These are phyloP conservation scores for Dendrostoma leiphaemia DNA, from an alignment of 2,329 filamentous ascomycete species.

Conservation along the genomic window DNA sequence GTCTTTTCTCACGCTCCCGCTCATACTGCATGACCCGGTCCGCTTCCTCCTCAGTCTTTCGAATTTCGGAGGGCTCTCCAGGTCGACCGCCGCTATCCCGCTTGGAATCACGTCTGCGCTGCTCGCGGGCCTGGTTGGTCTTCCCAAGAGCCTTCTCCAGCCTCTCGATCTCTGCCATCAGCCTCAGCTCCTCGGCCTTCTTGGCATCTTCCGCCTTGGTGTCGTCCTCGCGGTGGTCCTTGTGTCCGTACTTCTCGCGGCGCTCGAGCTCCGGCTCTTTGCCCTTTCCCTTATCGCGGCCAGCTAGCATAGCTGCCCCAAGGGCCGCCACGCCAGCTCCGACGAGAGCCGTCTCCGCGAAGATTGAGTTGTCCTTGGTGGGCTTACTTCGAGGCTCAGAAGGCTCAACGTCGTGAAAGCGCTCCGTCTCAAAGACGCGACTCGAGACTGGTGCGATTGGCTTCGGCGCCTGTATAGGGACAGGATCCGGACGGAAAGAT, in stretches of 20 bases:
- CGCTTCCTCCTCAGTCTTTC: constrained; percentile 19
- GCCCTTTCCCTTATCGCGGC: constrained; percentile 29
- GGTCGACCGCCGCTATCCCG: not conserved
- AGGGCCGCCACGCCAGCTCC: constrained; percentile 46
- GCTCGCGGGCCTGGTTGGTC: constrained; percentile 24
- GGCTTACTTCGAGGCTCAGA: constrained; percentile 28
- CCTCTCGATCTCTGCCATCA: constrained; percentile 17
- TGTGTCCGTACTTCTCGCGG: constrained; percentile 21
- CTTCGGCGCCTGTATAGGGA: constrained; percentile 82
- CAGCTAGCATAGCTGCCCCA: constrained; percentile 43
- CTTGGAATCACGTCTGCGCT: constrained; percentile 19
- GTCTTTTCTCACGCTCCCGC: constrained; percentile 28
- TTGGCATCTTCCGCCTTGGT: constrained; percentile 21
- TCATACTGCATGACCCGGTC: constrained; percentile 28
- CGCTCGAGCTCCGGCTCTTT: constrained; percentile 24
- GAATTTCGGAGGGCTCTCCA: not conserved
- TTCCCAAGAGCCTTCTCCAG: constrained; percentile 17
- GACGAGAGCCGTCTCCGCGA: constrained; percentile 45
- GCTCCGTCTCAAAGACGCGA: constrained; percentile 59
- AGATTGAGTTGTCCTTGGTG: constrained; percentile 30
- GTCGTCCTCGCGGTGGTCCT: constrained; percentile 23
- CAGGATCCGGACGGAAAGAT: constrained; percentile 50
- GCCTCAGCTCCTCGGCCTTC: constrained; percentile 25
- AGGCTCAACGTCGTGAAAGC: constrained; percentile 35
- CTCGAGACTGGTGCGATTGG: constrained; percentile 72